These are phyloP conservation scores for Pelargonium cotyledonis DNA, from an alignment of 441 rosid genomes.

Conservation along the genomic window DNA sequence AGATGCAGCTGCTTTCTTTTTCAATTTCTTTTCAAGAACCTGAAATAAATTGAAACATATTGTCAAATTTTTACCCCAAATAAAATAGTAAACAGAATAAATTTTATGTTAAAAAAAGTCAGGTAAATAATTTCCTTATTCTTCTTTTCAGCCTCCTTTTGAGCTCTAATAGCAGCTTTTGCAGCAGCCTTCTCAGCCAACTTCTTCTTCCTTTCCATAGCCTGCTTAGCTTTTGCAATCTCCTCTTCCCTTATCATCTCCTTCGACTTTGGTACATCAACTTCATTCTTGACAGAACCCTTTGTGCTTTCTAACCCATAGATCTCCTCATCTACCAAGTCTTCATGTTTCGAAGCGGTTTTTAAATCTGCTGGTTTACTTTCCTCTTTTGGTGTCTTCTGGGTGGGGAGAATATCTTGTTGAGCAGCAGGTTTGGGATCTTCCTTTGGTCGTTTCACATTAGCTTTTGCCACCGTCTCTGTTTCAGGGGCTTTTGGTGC, in stretches of 20 bases:
- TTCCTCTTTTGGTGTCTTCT: not conserved
- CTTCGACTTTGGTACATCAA: conserved; percentile 59
- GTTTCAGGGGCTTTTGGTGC: conserved; percentile 29
- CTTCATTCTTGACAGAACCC: conserved; percentile 27
- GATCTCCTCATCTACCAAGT: conserved; percentile 34
- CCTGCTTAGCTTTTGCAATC: conserved; percentile 66
- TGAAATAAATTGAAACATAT: conserved; percentile 28
- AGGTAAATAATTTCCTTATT: conserved; percentile 48
- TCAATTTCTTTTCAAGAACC: conserved; percentile 83
- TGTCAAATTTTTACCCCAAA: conserved; percentile 6
- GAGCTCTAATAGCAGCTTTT: conserved; percentile 74
- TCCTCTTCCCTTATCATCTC: conserved; percentile 85
- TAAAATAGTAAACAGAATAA: not conserved
- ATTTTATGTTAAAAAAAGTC: too few relatives aligned
- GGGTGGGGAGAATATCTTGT: conserved; percentile 7
- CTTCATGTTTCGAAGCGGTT: conserved; percentile 28
- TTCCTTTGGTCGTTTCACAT: conserved; percentile 42
- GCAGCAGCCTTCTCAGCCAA: conserved; percentile 80
- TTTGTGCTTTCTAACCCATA: conserved; percentile 33
- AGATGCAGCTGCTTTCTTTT: conserved; percentile 53
- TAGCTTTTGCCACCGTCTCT: conserved; percentile 20
- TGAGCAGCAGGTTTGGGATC: conserved; percentile 36
- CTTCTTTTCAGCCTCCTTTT: conserved; percentile 89
- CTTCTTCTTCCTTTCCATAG: conserved; percentile 92
- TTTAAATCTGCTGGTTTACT: conserved; percentile 22